Conservation (phyloP, 371 early-diverging fungal genomes). For the Cokeromyces recurvatus region DNA sequence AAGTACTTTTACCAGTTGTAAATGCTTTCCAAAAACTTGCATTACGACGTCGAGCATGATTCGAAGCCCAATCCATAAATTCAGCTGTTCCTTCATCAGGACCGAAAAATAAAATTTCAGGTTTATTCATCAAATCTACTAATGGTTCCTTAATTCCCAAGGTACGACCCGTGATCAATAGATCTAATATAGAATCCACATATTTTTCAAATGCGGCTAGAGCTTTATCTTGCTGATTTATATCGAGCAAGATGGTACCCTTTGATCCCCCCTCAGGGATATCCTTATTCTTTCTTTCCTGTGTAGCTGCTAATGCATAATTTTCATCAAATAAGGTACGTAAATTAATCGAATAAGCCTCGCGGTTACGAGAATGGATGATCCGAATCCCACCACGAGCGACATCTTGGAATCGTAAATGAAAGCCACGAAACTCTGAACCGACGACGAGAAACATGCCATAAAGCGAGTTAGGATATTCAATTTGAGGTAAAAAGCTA, state of each 20-base stretch:
- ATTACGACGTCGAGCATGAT: conserved; percentile 88
- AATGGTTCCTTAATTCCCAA: conserved; percentile 97
- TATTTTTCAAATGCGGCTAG: conserved; percentile 98
- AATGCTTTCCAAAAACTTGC: conserved; percentile 98
- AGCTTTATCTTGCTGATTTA: conserved; percentile 91
- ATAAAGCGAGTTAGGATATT: no score
- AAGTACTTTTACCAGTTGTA: conserved; percentile 96
- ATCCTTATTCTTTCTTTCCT: conserved; percentile 82
- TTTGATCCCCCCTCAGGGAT: conserved; percentile 99
- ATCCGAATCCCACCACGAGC: no score
- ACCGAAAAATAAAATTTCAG: conserved; percentile 97
- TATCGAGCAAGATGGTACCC: conserved; percentile 94
- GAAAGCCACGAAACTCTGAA: no score
- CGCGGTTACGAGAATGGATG: no score
- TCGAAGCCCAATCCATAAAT: conserved; percentile 98
- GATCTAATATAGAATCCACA: conserved; percentile 91
- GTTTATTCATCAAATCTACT: conserved; percentile 84
- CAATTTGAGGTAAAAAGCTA: no score
- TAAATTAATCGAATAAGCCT: no score
- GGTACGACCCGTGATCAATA: conserved; percentile 90
- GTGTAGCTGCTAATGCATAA: no score
- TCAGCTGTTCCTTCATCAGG: conserved; percentile 99
- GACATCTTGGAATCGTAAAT: no score
- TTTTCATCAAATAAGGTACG: no score
- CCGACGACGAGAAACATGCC: no score